These are phyloP conservation scores for Chondrus crispus DNA, from an alignment of 23 red algal species.

Conservation along the genomic window DNA sequence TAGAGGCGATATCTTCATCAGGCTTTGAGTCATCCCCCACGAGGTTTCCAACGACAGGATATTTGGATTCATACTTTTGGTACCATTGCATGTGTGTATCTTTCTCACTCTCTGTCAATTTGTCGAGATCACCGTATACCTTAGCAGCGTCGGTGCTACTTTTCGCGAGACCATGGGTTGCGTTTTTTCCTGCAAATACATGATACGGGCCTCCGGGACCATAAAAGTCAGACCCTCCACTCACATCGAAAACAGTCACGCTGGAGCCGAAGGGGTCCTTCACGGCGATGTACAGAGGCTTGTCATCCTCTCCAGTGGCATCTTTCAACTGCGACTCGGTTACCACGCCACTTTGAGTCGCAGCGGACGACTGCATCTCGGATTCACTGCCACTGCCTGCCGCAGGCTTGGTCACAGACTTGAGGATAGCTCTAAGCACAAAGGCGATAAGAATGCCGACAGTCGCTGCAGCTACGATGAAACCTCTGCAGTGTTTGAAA, in stretches of 20 bases:
- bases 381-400: too few relatives aligned
- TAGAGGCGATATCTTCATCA: not conserved
- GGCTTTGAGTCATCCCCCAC: slow-evolving; percentile 22
- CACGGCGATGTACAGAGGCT: slow-evolving; percentile 74
- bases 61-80: slow-evolving; percentile 80
- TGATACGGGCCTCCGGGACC: slow-evolving; percentile 93
- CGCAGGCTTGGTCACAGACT: too few relatives aligned
- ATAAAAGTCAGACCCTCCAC: slow-evolving; percentile 76
- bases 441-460: too few relatives aligned
- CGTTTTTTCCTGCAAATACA: slow-evolving; percentile 92
- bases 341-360: not conserved
- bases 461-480: too few relatives aligned
- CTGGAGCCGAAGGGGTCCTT: slow-evolving; percentile 58
- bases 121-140: slow-evolving; percentile 61
- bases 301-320: slow-evolving; percentile 63
- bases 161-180: slow-evolving; percentile 89
- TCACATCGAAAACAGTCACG: slow-evolving; percentile 89
- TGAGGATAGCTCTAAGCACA: too few relatives aligned
- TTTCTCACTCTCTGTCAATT: slow-evolving; percentile 66
- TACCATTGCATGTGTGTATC: slow-evolving; percentile 90
- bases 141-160: slow-evolving; percentile 69
- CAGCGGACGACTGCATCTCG: too few relatives aligned
- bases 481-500: too few relatives aligned
- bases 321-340: slow-evolving; percentile 68
- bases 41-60: slow-evolving; percentile 84